Conservation (phyloP, 495 filamentous ascomycete species). For the Talaromyces thailandensis region DNA sequence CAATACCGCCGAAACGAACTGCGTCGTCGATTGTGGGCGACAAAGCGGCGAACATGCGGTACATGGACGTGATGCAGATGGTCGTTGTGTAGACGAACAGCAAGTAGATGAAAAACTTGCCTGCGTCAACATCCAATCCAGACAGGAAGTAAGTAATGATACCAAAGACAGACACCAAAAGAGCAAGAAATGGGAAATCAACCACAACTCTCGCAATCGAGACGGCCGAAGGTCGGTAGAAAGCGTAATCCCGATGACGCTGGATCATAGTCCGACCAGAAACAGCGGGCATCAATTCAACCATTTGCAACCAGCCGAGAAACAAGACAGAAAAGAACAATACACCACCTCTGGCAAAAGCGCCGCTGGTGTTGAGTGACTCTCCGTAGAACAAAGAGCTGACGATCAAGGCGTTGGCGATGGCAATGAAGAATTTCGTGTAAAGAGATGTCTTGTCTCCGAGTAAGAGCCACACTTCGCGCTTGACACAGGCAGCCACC, state of each 20-base stretch:
- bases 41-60: constrained; percentile 68
- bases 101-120: constrained; percentile 67
- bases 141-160: constrained; percentile 64
- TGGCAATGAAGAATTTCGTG: constrained; percentile 70
- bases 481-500: constrained; percentile 58
- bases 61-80: constrained; percentile 58
- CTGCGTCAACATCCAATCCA: constrained; percentile 51
- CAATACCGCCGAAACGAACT: constrained; percentile 60
- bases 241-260: constrained; percentile 64
- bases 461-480: constrained; percentile 68
- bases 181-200: constrained; percentile 58
- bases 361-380: constrained; percentile 52
- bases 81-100: constrained; percentile 63
- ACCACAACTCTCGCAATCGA: constrained; percentile 56
- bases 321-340: constrained; percentile 69
- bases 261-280: constrained; percentile 53
- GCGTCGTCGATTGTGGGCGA: constrained; percentile 67
- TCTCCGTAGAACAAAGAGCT: constrained; percentile 65
- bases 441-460: constrained; percentile 65
- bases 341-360: constrained; percentile 59
- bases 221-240: constrained; percentile 69
- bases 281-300: constrained; percentile 62
- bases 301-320: constrained; percentile 66
- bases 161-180: constrained; percentile 54
- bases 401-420: constrained; percentile 66